Base-by-base conservation (phyloP, 2,329 filamentous ascomycete species). In the Beauveria medogensis region DNA sequence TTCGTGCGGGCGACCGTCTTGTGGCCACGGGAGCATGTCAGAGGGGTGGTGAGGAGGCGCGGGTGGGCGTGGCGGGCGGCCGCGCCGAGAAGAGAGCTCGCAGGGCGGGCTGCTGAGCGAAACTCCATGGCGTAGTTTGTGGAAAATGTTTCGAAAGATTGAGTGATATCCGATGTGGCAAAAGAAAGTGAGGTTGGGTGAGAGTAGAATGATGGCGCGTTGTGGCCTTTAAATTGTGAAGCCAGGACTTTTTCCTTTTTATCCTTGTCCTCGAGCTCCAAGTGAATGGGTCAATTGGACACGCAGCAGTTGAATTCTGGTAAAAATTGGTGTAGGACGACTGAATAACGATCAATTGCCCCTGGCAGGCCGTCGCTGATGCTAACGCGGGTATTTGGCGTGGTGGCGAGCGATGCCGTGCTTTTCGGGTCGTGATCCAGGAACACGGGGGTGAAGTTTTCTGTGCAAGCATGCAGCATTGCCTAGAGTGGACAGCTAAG, bases 1-100 rank as follows among this genome's bases (percentile, higher is more conserved):
- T 82, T 83, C 48, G 81, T 83, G 60, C 83, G 80, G 57, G 76
- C 71, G 3, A 78, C 73, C 34, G 80, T 80, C 69, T 85, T 78
- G 71, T 82, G 76, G 54, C 81, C 73, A 63, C 76, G 75, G 60
- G 67, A 67, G 56, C 69, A 46, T 59, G 67, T 63, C 55, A 71
- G 61, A 55, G 69, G 69, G 55, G 67, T 64, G 46, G 60, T 64
- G 48, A 62, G 57, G 61, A 67, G 69, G 28, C 43, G 58, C 20
- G 14, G 22, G 10, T 55, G 57, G 41, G 9, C 41, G 20, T 54
- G 50, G 30, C 58, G 50, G 12, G 58, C 50, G 58, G 69, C 46
- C 57, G 65, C 61, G 60, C 64, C 65, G 65, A 73, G 65, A 57
- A 75, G 69, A 66, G 68, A 65, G 61, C 71, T 67, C 34, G 69